A percentile compares a stretch with the other conserved stretches of the same genome.
These are phyloP conservation scores for Pythium aristosporum DNA, from an alignment of 352 stramenopile genomes.

Conservation along the genomic window DNA sequence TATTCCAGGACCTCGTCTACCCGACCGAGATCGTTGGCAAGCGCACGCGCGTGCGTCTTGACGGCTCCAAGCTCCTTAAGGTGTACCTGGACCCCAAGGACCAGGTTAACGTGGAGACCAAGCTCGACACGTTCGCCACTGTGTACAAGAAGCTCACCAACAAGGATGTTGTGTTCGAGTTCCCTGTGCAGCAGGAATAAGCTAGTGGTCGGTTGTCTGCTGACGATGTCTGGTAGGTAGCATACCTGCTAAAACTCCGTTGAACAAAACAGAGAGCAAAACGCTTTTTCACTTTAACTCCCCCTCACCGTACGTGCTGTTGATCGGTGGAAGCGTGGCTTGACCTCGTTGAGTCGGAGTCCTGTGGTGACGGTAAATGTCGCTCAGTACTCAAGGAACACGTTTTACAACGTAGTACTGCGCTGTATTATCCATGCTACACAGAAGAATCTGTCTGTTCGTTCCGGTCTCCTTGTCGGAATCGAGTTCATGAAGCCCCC, in stretches of 20 bases:
- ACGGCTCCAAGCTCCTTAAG: slow-evolving; percentile 98
- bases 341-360: too few species aligned
- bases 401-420: too few species aligned
- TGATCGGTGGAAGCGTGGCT: too few species aligned
- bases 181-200: slow-evolving; percentile 90
- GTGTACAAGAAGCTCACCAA: slow-evolving; percentile 99
- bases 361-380: too few species aligned
- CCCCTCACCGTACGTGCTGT: not conserved
- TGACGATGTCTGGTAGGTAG: too few species aligned
- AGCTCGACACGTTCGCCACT: slow-evolving; percentile 98
- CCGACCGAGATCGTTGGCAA: slow-evolving; percentile 99
- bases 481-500: slow-evolving; percentile 3
- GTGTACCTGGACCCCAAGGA: slow-evolving; percentile 99
- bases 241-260: slow-evolving; percentile 21
- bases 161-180: slow-evolving; percentile 99
- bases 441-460: not conserved
- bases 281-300: slow-evolving; percentile 25
- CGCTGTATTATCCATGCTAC: too few species aligned
- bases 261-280: slow-evolving; percentile 49
- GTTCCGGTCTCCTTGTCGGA: not conserved
- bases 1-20: slow-evolving; percentile 96
- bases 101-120: slow-evolving; percentile 98
- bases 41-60: slow-evolving; percentile 96
- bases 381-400: too few species aligned
- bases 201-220: not conserved